Percentiles rank a stretch among this genome's conserved stretches.
Conservation (phyloP, 495 filamentous ascomycete genomes). For the Trichoderma orchidacearum region DNA sequence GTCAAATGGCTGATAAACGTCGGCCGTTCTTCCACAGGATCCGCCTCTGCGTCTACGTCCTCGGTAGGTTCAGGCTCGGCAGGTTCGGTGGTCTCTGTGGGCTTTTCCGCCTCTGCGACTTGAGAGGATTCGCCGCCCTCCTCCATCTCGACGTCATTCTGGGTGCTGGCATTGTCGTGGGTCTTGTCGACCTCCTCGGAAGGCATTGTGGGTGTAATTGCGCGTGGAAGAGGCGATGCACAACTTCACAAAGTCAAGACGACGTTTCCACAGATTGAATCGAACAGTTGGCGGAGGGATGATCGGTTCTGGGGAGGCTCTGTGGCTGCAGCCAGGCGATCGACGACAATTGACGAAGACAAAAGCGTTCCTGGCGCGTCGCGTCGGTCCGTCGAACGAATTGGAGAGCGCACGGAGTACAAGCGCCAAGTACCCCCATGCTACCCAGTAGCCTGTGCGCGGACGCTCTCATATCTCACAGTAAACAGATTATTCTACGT, state of each 20-base stretch:
- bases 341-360: no score
- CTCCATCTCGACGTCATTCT: constrained; percentile 1
- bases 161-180: neutral
- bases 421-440: no score
- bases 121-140: neutral
- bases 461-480: no score
- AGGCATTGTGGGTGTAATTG: neutral
- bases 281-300: no score
- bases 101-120: neutral
- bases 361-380: no score
- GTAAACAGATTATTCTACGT: no score
- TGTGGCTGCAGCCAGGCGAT: no score
- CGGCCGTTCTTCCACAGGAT: constrained; percentile 15
- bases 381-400: no score
- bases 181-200: neutral
- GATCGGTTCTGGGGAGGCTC: no score
- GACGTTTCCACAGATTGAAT: no score
- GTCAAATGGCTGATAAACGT: constrained; percentile 48
- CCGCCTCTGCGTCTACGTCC: neutral
- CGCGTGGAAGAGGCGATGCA: neutral
- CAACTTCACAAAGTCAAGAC: neutral
- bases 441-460: no score
- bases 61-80: neutral
- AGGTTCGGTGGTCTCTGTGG: neutral
- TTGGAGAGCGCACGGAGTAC: no score